Evolutionary conservation across 768 basidiomycete genomes (phyloP).

Genomic region (Calocera viscosa): DNA sequence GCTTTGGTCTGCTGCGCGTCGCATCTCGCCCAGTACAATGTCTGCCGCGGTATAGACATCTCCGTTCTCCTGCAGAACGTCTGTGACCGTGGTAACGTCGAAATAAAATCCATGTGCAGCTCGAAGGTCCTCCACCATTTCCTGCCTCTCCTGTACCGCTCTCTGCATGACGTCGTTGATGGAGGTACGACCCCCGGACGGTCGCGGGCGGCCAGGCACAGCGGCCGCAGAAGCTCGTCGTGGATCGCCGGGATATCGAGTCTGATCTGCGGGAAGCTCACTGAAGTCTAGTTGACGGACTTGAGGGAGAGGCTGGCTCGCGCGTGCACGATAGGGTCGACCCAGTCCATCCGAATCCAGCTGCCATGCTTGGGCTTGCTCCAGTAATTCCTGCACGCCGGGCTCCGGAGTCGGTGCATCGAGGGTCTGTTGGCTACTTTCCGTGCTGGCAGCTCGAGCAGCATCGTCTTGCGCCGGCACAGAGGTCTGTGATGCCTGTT

Average conservation of each 20-base stretch:
- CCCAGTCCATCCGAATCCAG: not conserved
- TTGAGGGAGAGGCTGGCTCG: not conserved
- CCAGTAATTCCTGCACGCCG: not conserved
- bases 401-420: not conserved
- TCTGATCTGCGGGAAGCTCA: not conserved
- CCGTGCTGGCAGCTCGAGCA: not conserved
- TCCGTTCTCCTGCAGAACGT: not conserved
- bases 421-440: not conserved
- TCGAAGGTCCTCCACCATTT: not conserved
- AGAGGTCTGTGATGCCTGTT: not conserved
- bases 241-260: not conserved
- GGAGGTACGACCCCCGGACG: not conserved
- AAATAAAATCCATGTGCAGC: not conserved
- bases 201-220: not conserved
- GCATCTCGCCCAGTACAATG: not conserved
- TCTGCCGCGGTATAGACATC: not conserved
- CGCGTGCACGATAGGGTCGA: not conserved
- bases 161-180: not conserved
- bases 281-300: not conserved
- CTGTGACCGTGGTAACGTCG: not conserved
- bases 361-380: not conserved
- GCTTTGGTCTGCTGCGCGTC: not conserved
- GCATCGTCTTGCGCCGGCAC: not conserved
- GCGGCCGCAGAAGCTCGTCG: not conserved
- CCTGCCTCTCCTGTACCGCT: not conserved